Percentiles rank a stretch among this genome's conserved stretches.
These are phyloP conservation scores for Whalleya microplaca DNA, from an alignment of 2,329 filamentous ascomycete genomes.

Conservation along the genomic window DNA sequence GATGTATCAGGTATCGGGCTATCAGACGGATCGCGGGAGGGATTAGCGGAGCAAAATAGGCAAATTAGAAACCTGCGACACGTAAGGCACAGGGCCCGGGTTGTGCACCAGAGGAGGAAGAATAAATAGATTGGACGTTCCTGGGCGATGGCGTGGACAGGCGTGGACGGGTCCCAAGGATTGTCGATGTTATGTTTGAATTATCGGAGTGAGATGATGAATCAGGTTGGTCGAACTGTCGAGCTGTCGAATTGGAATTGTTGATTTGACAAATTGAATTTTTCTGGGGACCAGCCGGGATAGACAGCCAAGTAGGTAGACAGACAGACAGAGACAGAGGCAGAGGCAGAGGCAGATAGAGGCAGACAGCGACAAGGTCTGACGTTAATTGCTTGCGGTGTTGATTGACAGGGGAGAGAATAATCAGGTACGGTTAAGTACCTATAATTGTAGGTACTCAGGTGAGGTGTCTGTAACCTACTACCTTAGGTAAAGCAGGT, in stretches of 20 bases:
- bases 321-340: not conserved
- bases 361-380: too few species aligned
- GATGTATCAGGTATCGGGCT: slow-evolving; percentile 35
- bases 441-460: too few species aligned
- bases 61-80: slow-evolving; percentile 39
- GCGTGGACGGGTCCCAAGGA: not conserved
- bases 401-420: too few species aligned
- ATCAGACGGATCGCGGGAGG: slow-evolving; percentile 33
- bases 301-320: too few species aligned
- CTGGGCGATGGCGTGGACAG: not conserved
- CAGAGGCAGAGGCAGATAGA: too few species aligned
- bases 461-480: too few species aligned
- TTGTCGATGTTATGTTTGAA: not conserved
- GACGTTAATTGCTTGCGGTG: too few species aligned
- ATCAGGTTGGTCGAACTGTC: too few species aligned
- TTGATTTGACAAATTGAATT: not conserved
- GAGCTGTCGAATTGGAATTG: not conserved
- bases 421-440: too few species aligned
- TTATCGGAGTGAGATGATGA: too few species aligned
- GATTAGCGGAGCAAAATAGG: slow-evolving; percentile 38
- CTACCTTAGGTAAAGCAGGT: too few species aligned
- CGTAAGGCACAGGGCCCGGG: slow-evolving; percentile 17
- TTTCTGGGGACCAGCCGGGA: not conserved
- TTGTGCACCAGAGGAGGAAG: not conserved
- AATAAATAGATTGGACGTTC: not conserved